Conservation (phyloP, 805 yeast species). For the Kregervanrija pseudodelftensis region DNA sequence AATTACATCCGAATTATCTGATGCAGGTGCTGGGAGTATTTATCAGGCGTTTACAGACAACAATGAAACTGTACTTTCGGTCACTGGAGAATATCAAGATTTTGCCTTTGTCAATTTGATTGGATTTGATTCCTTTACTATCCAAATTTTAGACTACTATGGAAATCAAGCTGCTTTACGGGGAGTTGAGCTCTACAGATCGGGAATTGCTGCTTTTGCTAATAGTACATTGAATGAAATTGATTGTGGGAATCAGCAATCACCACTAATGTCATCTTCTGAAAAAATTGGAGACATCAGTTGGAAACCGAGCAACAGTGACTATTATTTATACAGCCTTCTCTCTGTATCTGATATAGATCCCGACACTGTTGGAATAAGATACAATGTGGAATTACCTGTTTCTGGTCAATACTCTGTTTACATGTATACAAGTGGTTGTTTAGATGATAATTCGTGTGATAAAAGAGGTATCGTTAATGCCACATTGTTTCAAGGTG, state of each 20-base stretch:
- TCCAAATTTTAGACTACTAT: constrained; percentile 60
- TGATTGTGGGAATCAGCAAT: constrained; percentile 34
- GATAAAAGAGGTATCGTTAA: constrained; percentile 65
- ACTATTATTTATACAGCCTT: constrained; percentile 20
- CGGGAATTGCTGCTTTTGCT: constrained; percentile 59
- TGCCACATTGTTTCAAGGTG: constrained; percentile 53
- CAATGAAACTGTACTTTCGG: constrained; percentile 10
- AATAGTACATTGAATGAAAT: constrained; percentile 66
- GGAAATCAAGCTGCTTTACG: constrained; percentile 63
- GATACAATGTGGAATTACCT: constrained; percentile 61
- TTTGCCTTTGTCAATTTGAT: constrained; percentile 72
- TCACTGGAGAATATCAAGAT: constrained; percentile 53
- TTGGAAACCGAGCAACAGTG: constrained; percentile 19
- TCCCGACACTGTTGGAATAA: constrained; percentile 31
- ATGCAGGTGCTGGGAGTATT: neutral
- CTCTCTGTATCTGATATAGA: constrained; percentile 24
- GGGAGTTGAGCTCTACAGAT: constrained; percentile 67
- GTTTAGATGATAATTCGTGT: constrained; percentile 64
- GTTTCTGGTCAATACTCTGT: constrained; percentile 71
- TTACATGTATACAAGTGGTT: constrained; percentile 81
- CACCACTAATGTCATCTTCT: constrained; percentile 5
- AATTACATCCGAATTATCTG: constrained; percentile 16
- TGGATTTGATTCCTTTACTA: constrained; percentile 50
- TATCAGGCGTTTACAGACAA: constrained; percentile 14
- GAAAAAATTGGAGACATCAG: constrained; percentile 11